Evolutionary conservation across 2,329 filamentous ascomycete species (phyloP).

Genomic region (Ciborinia camelliae): DNA sequence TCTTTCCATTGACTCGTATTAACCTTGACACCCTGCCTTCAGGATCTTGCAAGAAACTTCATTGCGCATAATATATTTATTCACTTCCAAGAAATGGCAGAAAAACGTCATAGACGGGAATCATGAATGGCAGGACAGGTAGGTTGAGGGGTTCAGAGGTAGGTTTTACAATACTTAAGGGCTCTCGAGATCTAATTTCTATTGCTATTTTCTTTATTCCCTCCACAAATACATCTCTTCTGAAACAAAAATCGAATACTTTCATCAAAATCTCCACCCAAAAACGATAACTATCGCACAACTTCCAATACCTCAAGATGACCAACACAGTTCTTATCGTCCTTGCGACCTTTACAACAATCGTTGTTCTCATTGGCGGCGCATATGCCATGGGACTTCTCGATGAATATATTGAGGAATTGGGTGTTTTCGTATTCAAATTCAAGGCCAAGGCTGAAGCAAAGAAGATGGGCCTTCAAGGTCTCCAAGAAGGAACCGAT

Average conservation of each 20-base stretch:
- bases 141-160: not conserved
- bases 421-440: constrained; percentile 42
- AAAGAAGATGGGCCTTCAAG: constrained; percentile 41
- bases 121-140: not conserved
- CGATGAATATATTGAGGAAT: constrained; percentile 41
- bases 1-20: not conserved
- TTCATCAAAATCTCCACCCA: not conserved
- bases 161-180: constrained; percentile 2
- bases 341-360: constrained; percentile 35
- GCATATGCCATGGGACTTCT: constrained; percentile 42
- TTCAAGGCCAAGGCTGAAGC: constrained; percentile 43
- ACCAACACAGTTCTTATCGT: constrained; percentile 32
- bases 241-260: not conserved
- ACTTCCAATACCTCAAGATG: not conserved
- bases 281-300: not conserved
- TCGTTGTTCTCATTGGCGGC: constrained; percentile 36
- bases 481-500: constrained; percentile 41
- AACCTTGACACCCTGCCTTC: not conserved
- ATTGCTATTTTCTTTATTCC: not conserved
- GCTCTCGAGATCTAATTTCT: not conserved
- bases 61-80: constrained; percentile 2
- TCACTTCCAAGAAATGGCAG: constrained; percentile 10
- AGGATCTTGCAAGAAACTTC: constrained; percentile 3
- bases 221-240: not conserved
- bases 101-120: constrained; percentile 15